phyloP scores from a whole-genome alignment of 2,329 filamentous ascomycete genomes.

The Exserohilum rostratum region DNA sequence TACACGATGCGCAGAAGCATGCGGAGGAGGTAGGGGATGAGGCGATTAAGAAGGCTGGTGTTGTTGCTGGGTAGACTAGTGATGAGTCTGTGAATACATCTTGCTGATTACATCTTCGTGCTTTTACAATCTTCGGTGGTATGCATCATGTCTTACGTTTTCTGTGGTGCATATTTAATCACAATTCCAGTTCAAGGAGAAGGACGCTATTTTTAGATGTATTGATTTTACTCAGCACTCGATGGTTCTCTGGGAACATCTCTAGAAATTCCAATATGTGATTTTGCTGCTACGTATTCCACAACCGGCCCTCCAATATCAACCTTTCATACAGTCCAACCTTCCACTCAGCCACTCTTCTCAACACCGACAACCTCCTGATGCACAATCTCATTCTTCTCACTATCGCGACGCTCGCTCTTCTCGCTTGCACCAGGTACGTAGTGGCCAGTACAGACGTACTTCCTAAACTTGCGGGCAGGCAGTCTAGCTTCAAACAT shows the following conservation, averaged over 20 bases:
- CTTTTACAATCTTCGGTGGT: too few species aligned
- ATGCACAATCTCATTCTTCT: conserved; percentile 24
- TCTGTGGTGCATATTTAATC: too few species aligned
- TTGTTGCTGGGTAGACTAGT: neutral
- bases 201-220: too few species aligned
- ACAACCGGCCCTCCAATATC: neutral
- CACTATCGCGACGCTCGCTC: conserved; percentile 17
- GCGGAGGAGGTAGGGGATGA: conserved; percentile 39
- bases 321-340: neutral
- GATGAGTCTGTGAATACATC: neutral
- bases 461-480: conserved; percentile 41
- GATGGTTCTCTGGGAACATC: too few species aligned
- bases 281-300: neutral
- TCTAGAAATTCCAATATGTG: too few species aligned
- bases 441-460: conserved; percentile 34
- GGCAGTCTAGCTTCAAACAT: conserved; percentile 41
- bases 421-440: conserved; percentile 20
- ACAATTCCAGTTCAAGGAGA: too few species aligned
- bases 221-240: too few species aligned
- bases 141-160: too few species aligned
- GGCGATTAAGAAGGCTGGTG: conserved; percentile 27
- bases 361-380: conserved; percentile 16
- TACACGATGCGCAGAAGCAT: conserved; percentile 39
- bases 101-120: too few species aligned
- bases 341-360: conserved; percentile 4